phyloP scores from a whole-genome alignment of 2,329 filamentous ascomycete species.

The Amphichorda felina region DNA sequence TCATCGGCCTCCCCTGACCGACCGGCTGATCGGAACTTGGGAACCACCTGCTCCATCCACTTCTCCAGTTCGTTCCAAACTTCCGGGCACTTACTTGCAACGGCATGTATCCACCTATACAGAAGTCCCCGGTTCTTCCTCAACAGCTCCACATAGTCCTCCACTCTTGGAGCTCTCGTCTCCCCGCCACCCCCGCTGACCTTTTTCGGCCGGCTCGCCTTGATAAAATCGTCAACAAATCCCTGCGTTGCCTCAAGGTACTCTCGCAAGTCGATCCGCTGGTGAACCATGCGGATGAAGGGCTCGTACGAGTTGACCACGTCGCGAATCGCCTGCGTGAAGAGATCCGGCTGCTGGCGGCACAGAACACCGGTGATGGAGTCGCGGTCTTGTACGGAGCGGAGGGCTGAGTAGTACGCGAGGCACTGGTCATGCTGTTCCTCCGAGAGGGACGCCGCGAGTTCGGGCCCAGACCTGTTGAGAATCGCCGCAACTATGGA shows the following conservation, averaged over 20 bases:
- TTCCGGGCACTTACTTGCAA: constrained; percentile 56
- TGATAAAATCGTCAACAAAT: constrained; percentile 63
- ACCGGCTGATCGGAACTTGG: constrained; percentile 33
- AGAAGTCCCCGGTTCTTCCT: constrained; percentile 49
- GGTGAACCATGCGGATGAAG: constrained; percentile 60
- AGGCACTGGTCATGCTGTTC: constrained; percentile 51
- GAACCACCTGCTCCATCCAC: constrained; percentile 47
- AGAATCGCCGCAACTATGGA: constrained; percentile 62
- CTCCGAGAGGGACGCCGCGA: constrained; percentile 35
- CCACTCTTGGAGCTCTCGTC: constrained; percentile 42
- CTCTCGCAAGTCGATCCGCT: constrained; percentile 57
- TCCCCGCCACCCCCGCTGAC: constrained; percentile 7
- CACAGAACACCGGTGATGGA: constrained; percentile 57
- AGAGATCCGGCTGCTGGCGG: constrained; percentile 54
- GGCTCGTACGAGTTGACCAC: constrained; percentile 59
- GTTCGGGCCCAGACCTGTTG: constrained; percentile 29
- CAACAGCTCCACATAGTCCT: constrained; percentile 60
- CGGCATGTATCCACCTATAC: constrained; percentile 61
- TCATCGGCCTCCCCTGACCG: constrained; percentile 4
- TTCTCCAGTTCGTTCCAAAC: constrained; percentile 46
- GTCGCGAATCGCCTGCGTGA: constrained; percentile 58
- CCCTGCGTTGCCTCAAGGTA: constrained; percentile 55
- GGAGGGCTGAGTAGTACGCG: constrained; percentile 59
- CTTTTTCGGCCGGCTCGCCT: constrained; percentile 35
- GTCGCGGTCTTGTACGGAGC: constrained; percentile 63